A percentile compares a stretch with the other conserved stretches of the same genome.
phyloP scores from a whole-genome alignment of 345 rosid species.

The Punica granatum region DNA sequence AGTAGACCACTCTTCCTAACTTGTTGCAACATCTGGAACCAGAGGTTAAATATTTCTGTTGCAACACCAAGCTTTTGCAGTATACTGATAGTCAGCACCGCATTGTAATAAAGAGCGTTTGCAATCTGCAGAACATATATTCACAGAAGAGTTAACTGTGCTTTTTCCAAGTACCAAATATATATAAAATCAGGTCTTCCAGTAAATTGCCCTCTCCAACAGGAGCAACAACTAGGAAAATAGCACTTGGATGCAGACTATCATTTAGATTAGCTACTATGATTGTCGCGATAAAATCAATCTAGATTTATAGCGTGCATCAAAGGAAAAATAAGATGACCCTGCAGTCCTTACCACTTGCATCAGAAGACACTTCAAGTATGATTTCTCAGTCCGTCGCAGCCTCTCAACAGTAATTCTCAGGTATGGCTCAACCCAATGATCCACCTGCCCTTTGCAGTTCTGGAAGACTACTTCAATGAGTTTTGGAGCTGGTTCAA shows the following conservation, averaged over 20 bases:
- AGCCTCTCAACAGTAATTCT: conserved; percentile 76
- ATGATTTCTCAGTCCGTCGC: conserved; percentile 65
- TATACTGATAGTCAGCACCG: conserved; percentile 66
- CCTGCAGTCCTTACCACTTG: conserved; percentile 75
- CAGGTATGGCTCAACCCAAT: conserved; percentile 92
- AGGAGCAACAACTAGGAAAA: neutral
- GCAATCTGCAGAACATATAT: conserved; percentile 58
- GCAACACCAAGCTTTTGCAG: conserved; percentile 79
- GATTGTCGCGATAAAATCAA: neutral
- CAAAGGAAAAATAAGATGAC: conserved; percentile 3
- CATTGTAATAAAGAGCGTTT: conserved; percentile 83
- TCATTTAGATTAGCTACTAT: neutral
- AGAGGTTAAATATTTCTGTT: conserved; percentile 64
- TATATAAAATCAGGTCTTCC: neutral
- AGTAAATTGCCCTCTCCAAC: neutral
- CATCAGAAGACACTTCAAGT: conserved; percentile 84
- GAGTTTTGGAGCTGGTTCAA: conserved; percentile 97
- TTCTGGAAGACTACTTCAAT: conserved; percentile 96
- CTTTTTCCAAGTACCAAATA: neutral
- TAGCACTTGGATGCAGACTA: neutral
- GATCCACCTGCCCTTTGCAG: conserved; percentile 98
- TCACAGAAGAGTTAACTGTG: neutral
- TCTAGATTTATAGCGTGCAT: neutral
- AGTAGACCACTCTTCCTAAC: conserved; percentile 72
- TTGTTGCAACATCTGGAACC: conserved; percentile 98